A percentile compares a stretch with the other conserved stretches of the same genome.
phyloP scores from a whole-genome alignment of 805 yeast species.

The Candida gorgasii region DNA sequence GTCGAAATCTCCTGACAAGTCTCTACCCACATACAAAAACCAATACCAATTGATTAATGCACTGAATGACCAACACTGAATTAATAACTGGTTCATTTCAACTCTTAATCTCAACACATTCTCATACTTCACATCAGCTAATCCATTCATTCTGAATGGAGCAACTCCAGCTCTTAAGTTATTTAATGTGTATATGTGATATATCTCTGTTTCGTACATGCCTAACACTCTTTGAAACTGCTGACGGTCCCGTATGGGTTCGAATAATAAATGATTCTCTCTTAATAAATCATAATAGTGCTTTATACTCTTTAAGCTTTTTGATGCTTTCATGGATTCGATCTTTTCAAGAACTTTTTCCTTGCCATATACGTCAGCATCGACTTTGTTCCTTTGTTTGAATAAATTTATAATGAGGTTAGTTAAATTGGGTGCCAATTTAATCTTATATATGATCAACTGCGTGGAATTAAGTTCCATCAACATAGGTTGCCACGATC shows the following conservation, averaged over 20 bases:
- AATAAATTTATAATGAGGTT: conserved; percentile 33
- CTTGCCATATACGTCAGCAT: conserved; percentile 15
- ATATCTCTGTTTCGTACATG: conserved; percentile 23
- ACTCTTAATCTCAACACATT: conserved; percentile 38
- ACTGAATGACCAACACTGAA: conserved; percentile 44
- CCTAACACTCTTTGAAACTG: conserved; percentile 16
- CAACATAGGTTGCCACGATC: conserved; percentile 38
- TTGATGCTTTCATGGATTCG: conserved; percentile 17
- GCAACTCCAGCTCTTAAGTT: conserved; percentile 38
- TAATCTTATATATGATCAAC: conserved; percentile 31
- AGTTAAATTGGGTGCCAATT: conserved; percentile 20
- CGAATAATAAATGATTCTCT: conserved; percentile 39
- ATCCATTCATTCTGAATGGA: conserved; percentile 28
- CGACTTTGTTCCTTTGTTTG: conserved; percentile 14
- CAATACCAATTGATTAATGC: conserved; percentile 42
- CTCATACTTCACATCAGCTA: conserved; percentile 27
- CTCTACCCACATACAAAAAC: conserved; percentile 33
- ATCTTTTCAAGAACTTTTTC: conserved; percentile 15
- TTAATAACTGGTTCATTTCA: conserved; percentile 38
- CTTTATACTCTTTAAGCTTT: conserved; percentile 19
- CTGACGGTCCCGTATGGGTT: conserved; percentile 28
- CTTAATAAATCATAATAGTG: conserved; percentile 21
- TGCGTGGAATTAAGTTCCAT: conserved; percentile 43
- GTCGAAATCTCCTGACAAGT: conserved; percentile 27
- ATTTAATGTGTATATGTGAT: conserved; percentile 31